Percentiles rank a stretch among this genome's conserved stretches.
Conservation (phyloP, 1,139 yeast genomes). For the Hyphopichia burtonii region DNA sequence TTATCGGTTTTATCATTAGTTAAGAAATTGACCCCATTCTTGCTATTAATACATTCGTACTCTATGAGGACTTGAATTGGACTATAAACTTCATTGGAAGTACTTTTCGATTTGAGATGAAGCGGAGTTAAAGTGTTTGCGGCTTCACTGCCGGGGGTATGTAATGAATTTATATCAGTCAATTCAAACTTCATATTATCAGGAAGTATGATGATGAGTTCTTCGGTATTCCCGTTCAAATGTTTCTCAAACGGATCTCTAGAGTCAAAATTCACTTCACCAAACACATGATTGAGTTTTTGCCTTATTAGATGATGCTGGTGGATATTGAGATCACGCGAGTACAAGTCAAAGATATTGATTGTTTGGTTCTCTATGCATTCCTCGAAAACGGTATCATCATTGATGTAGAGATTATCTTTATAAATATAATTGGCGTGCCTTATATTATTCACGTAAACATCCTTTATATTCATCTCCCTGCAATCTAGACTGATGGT, state of each 20-base stretch:
- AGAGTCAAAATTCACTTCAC: slow-evolving; percentile 45
- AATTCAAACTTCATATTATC: slow-evolving; percentile 62
- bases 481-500: slow-evolving; percentile 76
- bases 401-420: slow-evolving; percentile 40
- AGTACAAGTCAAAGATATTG: slow-evolving; percentile 43
- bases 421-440: slow-evolving; percentile 37
- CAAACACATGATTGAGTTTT: slow-evolving; percentile 61
- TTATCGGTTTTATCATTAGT: slow-evolving; percentile 44
- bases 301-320: slow-evolving; percentile 67
- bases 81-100: slow-evolving; percentile 50
- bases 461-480: slow-evolving; percentile 63
- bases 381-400: slow-evolving; percentile 26
- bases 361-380: slow-evolving; percentile 19
- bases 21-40: slow-evolving; percentile 74
- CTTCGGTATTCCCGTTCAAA: slow-evolving; percentile 58
- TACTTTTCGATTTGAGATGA: slow-evolving; percentile 33
- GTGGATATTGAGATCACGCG: slow-evolving; percentile 44
- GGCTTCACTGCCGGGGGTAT: slow-evolving; percentile 45
- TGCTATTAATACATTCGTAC: slow-evolving; percentile 65
- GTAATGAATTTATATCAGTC: slow-evolving; percentile 50
- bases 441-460: slow-evolving; percentile 54
- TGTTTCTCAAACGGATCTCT: slow-evolving; percentile 15
- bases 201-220: slow-evolving; percentile 69
- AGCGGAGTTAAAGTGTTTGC: slow-evolving; percentile 37
- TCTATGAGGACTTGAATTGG: slow-evolving; percentile 73